phyloP scores from a whole-genome alignment of 2,329 filamentous ascomycete species.

The Cercospora sp. region DNA sequence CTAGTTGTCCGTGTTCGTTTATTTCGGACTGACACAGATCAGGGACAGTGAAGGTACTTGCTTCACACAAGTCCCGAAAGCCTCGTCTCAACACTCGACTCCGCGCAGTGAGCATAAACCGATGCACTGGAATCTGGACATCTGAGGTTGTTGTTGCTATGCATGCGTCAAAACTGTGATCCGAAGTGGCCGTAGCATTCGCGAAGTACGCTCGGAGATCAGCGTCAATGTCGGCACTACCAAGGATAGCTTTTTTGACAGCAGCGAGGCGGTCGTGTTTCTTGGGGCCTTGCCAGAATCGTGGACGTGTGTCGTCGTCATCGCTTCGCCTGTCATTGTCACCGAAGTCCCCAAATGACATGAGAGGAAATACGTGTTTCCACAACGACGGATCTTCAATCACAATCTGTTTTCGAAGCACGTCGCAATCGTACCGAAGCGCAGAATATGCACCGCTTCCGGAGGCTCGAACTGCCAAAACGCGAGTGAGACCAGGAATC shows the following conservation, averaged over 20 bases:
- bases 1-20: slow-evolving; percentile 51
- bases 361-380: slow-evolving; percentile 69
- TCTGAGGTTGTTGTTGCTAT: slow-evolving; percentile 62
- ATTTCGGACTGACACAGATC: slow-evolving; percentile 62
- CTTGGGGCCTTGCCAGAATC: slow-evolving; percentile 53
- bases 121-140: slow-evolving; percentile 74
- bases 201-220: slow-evolving; percentile 58
- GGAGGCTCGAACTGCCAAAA: slow-evolving; percentile 81
- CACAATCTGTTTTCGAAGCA: slow-evolving; percentile 70
- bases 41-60: slow-evolving; percentile 56
- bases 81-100: slow-evolving; percentile 67
- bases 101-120: slow-evolving; percentile 74
- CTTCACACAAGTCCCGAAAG: slow-evolving; percentile 59
- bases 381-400: slow-evolving; percentile 69
- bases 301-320: slow-evolving; percentile 47
- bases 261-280: slow-evolving; percentile 50
- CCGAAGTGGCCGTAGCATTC: slow-evolving; percentile 39
- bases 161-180: slow-evolving; percentile 47
- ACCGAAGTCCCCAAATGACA: slow-evolving; percentile 64
- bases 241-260: slow-evolving; percentile 59
- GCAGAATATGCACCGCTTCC: slow-evolving; percentile 87
- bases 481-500: slow-evolving; percentile 82
- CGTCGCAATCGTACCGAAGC: slow-evolving; percentile 78
- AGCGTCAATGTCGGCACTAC: slow-evolving; percentile 64
- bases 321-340: slow-evolving; percentile 35